Conservation (phyloP, 1,284 basidiomycete genomes). For the Marasmius oreades region DNA sequence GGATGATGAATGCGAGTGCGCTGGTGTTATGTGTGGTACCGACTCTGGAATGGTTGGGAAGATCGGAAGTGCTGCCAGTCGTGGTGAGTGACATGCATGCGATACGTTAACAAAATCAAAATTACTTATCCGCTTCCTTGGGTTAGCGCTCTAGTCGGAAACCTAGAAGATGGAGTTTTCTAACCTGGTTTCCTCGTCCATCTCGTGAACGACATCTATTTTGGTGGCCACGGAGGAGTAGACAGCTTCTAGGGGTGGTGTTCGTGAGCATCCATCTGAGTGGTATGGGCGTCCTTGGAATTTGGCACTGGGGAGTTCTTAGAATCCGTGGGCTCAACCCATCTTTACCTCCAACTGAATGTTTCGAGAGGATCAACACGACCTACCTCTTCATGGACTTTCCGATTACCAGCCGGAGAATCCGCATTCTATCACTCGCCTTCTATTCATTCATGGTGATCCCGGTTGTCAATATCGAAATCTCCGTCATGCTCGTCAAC, state of each 20-base stretch:
- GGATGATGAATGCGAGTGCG: slow-evolving; percentile 26
- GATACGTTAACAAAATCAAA: too few relatives aligned
- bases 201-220: too few relatives aligned
- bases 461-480: not conserved
- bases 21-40: slow-evolving; percentile 15
- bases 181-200: too few relatives aligned
- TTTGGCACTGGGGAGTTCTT: not conserved
- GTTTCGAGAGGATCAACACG: not conserved
- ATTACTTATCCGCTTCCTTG: too few relatives aligned
- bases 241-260: not conserved
- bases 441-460: not conserved
- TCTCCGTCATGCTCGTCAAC: not conserved
- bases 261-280: not conserved
- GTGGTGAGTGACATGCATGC: too few relatives aligned
- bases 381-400: not conserved
- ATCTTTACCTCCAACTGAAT: not conserved
- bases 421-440: not conserved
- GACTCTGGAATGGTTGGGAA: not conserved
- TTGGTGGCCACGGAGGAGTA: not conserved
- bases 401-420: not conserved
- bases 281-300: not conserved
- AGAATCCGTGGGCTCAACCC: not conserved
- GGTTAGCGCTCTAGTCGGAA: too few relatives aligned
- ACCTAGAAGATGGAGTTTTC: too few relatives aligned
- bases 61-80: not conserved